These are phyloP conservation scores for Escallonia rubra DNA, from an alignment of 129 eudicot species.

Conservation along the genomic window DNA sequence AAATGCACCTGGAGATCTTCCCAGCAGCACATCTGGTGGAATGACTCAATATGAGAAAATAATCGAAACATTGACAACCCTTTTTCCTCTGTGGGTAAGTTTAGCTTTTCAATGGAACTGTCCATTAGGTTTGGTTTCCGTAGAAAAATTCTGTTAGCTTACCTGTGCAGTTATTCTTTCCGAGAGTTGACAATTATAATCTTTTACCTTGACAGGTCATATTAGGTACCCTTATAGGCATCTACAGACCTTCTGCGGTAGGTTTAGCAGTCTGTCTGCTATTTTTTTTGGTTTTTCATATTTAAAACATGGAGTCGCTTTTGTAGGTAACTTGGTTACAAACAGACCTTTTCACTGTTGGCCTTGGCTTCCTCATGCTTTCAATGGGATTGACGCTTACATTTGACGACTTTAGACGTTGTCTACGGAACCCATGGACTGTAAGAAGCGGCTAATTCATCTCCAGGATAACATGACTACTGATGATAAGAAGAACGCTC, in stretches of 20 bases:
- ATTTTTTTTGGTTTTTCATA: not conserved
- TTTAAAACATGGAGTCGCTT: not conserved
- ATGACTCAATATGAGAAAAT: slow-evolving; percentile 78
- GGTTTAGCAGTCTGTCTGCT: slow-evolving; percentile 18
- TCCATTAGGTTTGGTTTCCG: too few relatives aligned
- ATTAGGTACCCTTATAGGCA: slow-evolving; percentile 84
- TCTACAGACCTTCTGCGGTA: slow-evolving; percentile 88
- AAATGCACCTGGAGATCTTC: slow-evolving; percentile 77
- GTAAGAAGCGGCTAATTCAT: slow-evolving; percentile 39
- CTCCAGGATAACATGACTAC: not conserved
- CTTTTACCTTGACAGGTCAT: slow-evolving; percentile 64
- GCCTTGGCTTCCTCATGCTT: slow-evolving; percentile 98
- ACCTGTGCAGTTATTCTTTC: not conserved
- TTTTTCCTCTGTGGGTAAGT: slow-evolving; percentile 97
- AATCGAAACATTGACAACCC: slow-evolving; percentile 91
- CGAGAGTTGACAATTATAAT: slow-evolving; percentile 4
- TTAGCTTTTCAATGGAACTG: not conserved
- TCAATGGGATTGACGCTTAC: slow-evolving; percentile 96
- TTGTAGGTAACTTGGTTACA: slow-evolving; percentile 96
- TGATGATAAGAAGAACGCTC: not conserved
- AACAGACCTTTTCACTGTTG: slow-evolving; percentile 89
- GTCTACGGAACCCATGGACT: slow-evolving; percentile 98
- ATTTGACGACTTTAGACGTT: slow-evolving; percentile 90
- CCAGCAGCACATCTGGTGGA: slow-evolving; percentile 43
- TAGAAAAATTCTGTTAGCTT: not conserved